phyloP scores from a whole-genome alignment of 306 rosid species.

The Rosa multiflora region DNA sequence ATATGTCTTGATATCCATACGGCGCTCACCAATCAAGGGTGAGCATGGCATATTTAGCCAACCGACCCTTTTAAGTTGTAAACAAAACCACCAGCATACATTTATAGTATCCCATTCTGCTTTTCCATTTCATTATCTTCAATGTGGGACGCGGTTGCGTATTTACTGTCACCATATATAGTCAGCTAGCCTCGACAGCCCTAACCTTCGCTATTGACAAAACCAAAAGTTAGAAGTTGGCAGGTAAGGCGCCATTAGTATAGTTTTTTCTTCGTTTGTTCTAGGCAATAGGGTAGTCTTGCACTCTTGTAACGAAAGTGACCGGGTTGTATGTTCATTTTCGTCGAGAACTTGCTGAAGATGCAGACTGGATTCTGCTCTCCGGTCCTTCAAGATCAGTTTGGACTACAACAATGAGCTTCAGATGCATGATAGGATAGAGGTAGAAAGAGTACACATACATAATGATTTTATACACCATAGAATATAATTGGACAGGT shows the following conservation, averaged over 20 bases:
- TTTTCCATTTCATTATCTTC: neutral
- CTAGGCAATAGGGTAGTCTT: too few species aligned
- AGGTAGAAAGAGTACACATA: neutral
- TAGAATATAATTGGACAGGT: neutral
- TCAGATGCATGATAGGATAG: neutral
- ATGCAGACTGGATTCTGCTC: neutral
- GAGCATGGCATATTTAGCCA: conserved; percentile 86
- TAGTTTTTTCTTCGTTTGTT: too few species aligned
- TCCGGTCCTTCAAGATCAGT: neutral
- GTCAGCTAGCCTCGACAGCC: too few species aligned
- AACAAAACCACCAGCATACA: fast-evolving
- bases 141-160: conserved; percentile 37
- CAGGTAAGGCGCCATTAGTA: too few species aligned
- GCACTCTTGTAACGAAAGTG: too few species aligned
- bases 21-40: conserved; percentile 48
- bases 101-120: neutral
- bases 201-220: too few species aligned
- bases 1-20: conserved; percentile 90
- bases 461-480: neutral
- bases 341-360: neutral
- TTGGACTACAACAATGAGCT: neutral
- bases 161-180: neutral
- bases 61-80: conserved; percentile 44
- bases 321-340: too few species aligned
- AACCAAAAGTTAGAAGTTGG: too few species aligned